These are phyloP conservation scores for Umbilicaria muhlenbergii DNA, from an alignment of 495 filamentous ascomycete species.

Conservation along the genomic window DNA sequence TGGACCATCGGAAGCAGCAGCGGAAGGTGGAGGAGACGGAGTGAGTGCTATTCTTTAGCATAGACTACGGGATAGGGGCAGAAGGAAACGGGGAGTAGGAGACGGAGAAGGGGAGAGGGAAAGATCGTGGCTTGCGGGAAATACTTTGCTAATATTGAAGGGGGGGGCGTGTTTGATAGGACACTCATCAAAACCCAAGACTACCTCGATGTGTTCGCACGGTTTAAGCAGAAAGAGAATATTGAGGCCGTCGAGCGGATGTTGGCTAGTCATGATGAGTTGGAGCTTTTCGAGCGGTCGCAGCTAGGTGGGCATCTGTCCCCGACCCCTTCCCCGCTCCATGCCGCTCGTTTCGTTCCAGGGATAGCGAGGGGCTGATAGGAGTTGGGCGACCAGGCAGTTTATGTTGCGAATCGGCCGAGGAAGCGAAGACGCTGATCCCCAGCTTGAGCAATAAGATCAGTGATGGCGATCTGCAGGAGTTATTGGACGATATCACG, in stretches of 20 bases:
- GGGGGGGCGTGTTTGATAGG: slow-evolving; percentile 16
- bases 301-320: slow-evolving; percentile 57
- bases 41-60: slow-evolving; percentile 12
- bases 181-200: slow-evolving; percentile 69
- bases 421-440: slow-evolving; percentile 93
- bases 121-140: background rate
- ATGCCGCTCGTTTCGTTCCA: background rate
- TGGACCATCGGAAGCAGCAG: slow-evolving; percentile 53
- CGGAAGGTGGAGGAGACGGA: slow-evolving; percentile 37
- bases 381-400: slow-evolving; percentile 39
- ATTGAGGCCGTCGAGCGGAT: slow-evolving; percentile 82
- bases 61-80: background rate
- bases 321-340: slow-evolving; percentile 1
- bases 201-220: slow-evolving; percentile 84
- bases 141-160: background rate
- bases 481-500: slow-evolving; percentile 76
- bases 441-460: slow-evolving; percentile 83
- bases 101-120: background rate
- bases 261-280: slow-evolving; percentile 55
- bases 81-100: background rate
- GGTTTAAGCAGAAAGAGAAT: slow-evolving; percentile 88
- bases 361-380: background rate
- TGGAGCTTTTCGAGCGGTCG: slow-evolving; percentile 82
- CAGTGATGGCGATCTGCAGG: slow-evolving; percentile 68
- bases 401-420: slow-evolving; percentile 76